phyloP scores from a whole-genome alignment of 768 basidiomycete genomes.

The Rhodotorula babjevae region DNA sequence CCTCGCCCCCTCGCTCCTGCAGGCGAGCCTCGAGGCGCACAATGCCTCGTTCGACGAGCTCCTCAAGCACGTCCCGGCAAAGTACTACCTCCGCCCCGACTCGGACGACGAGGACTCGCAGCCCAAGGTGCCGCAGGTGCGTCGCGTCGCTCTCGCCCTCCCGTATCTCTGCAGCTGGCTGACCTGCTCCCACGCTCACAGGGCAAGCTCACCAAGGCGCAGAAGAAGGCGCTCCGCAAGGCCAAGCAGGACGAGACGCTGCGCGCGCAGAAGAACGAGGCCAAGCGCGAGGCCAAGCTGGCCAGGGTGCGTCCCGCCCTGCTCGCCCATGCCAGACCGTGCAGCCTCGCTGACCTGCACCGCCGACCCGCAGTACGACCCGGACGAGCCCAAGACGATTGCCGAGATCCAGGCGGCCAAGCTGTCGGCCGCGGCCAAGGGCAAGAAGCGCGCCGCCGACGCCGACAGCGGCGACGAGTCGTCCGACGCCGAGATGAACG shows the following conservation, averaged over 20 bases:
- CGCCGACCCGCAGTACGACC: slow-evolving; percentile 66
- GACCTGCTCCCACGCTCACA: neutral
- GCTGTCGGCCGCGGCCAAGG: slow-evolving; percentile 43
- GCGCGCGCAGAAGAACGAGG: slow-evolving; percentile 37
- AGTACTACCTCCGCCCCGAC: slow-evolving; percentile 74
- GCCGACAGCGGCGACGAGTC: neutral
- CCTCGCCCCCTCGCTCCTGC: neutral
- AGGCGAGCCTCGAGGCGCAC: slow-evolving; percentile 62
- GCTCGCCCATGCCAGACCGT: neutral
- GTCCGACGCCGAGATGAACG: slow-evolving; percentile 19
- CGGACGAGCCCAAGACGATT: slow-evolving; percentile 74
- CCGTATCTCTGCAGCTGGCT: neutral
- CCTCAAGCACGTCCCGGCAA: slow-evolving; percentile 77
- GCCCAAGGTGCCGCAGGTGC: slow-evolving; percentile 2
- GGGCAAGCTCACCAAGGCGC: slow-evolving; percentile 60
- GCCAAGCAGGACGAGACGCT: slow-evolving; percentile 66
- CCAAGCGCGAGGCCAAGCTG: slow-evolving; percentile 67
- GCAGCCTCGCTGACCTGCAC: too few species aligned
- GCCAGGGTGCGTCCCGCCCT: slow-evolving; percentile 61
- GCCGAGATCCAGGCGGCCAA: slow-evolving; percentile 55
- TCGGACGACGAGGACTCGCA: slow-evolving; percentile 73
- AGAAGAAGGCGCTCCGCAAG: slow-evolving; percentile 74
- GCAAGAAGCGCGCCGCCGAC: slow-evolving; percentile 33
- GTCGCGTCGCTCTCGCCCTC: too few species aligned
- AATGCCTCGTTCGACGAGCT: slow-evolving; percentile 80